Base-by-base conservation (phyloP, 768 basidiomycete genomes). In the Lactarius quietus region DNA sequence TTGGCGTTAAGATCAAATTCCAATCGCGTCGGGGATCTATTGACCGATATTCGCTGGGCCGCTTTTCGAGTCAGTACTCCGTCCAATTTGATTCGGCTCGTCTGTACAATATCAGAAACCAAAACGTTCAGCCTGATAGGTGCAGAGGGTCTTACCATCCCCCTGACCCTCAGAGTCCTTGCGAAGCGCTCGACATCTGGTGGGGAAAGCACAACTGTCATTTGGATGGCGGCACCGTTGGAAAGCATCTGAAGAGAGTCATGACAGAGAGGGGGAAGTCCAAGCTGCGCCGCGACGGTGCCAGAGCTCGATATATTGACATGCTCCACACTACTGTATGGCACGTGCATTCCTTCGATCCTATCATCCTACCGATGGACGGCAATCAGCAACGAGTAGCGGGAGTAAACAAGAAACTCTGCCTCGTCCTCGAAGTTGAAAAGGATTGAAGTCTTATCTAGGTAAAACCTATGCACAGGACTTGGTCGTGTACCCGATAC, bases 401-500 rank as follows among this genome's bases (percentile, higher is more conserved):
- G 29, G 23, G 1, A 28, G 33, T 33, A 33, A 28, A 41, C 20
- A 55, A 28, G 29, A 54, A 57, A 23, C 28, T 55, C 36, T 51
- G 62, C 69, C 68, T 65, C 64, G 41, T 62, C 65, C 43, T 61
- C 57, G 56, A 56, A 62, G 54, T 70, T 68, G 48, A 69, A 62
- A 26, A 70, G 61, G 28, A 70, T 36, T 12, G 67, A 63, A 28
- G 58, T 62, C 41, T 43, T 62, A 33, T 70, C 69, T 20, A 69
- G 54, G 26, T 65, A 65, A 55, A 70, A 65, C 33, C 64, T 61
- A 45, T 68, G 33, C 31, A 48, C 48, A 17, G 69, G 61, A 33
- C 41, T 56, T 28, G 43, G 14, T 29, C n/a, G 56, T 23, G 41
- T 20, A 29, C 20, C 48, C 14, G 52, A 36, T 54, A 56, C n/a